These are phyloP conservation scores for Cercophora samala DNA, from an alignment of 495 filamentous ascomycete species.

Conservation along the genomic window DNA sequence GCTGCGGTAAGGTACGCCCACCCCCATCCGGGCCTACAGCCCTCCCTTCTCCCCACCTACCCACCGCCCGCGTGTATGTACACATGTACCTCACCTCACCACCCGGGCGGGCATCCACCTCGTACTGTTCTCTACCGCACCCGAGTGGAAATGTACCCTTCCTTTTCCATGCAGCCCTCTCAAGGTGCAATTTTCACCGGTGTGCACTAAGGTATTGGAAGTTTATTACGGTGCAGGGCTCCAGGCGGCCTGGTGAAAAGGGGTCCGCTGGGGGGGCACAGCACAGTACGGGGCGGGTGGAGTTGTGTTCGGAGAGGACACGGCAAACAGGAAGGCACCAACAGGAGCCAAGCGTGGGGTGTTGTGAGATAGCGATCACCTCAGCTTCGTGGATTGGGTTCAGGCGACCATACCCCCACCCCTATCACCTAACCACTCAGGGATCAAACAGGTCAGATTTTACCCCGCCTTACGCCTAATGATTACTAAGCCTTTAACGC, in stretches of 20 bases:
- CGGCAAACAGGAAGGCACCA: not conserved
- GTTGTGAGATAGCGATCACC: slow-evolving; percentile 10
- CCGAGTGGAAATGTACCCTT: not conserved
- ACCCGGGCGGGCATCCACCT: no score
- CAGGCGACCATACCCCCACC: no score
- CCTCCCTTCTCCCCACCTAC: not conserved
- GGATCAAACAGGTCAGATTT: no score
- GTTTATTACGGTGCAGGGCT: not conserved
- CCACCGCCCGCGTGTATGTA: no score
- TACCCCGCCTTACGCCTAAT: no score
- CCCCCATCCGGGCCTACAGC: slow-evolving; percentile 6
- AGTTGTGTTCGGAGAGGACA: not conserved
- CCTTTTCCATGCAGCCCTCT: not conserved
- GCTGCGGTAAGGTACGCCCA: slow-evolving; percentile 17
- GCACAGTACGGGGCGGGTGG: slow-evolving; percentile 2
- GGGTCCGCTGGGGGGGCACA: not conserved
- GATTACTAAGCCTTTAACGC: no score
- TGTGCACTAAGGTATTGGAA: slow-evolving; percentile 7
- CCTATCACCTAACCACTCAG: no score
- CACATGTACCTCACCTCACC: no score
- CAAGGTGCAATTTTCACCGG: not conserved
- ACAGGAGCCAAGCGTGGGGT: slow-evolving; percentile 12
- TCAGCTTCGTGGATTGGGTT: no score
- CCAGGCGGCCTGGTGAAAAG: slow-evolving; percentile 6
- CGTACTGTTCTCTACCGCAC: slow-evolving; percentile 1